phyloP scores from a whole-genome alignment of 495 filamentous ascomycete genomes.

The Cudoniella acicularis region DNA sequence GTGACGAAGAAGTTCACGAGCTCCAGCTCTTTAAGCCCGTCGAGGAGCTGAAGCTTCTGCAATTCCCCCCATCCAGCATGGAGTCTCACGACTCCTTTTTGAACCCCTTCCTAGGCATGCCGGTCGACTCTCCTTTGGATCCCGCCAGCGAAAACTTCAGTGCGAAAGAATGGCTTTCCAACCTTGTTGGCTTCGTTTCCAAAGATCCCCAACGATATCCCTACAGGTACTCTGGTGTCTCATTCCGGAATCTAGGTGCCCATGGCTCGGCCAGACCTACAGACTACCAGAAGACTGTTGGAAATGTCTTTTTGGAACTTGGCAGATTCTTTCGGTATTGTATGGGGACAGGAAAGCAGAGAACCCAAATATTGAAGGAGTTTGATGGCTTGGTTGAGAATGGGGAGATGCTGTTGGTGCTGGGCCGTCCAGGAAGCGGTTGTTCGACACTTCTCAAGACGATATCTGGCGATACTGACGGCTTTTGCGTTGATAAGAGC shows the following conservation, averaged over 20 bases:
- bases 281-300: slow-evolving; percentile 72
- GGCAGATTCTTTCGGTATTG: slow-evolving; percentile 45
- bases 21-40: not conserved
- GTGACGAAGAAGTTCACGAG: not conserved
- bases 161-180: slow-evolving; percentile 48
- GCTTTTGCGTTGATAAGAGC: not conserved
- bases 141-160: slow-evolving; percentile 36
- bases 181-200: slow-evolving; percentile 40
- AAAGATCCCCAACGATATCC: slow-evolving; percentile 32
- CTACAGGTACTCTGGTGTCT: slow-evolving; percentile 39
- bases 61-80: not conserved
- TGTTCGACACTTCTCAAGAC: slow-evolving; percentile 4
- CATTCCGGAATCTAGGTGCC: slow-evolving; percentile 61
- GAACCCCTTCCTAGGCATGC: not conserved
- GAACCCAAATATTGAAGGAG: not conserved
- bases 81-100: not conserved
- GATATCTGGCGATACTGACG: not conserved
- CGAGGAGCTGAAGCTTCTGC: not conserved
- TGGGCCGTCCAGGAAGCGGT: slow-evolving; percentile 1
- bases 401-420: slow-evolving; percentile 5
- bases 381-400: slow-evolving; percentile 4
- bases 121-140: not conserved
- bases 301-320: slow-evolving; percentile 12
- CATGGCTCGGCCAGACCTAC: slow-evolving; percentile 70
- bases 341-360: slow-evolving; percentile 7